These are phyloP conservation scores for Geum urbanum DNA, from an alignment of 306 rosid genomes.

Conservation along the genomic window DNA sequence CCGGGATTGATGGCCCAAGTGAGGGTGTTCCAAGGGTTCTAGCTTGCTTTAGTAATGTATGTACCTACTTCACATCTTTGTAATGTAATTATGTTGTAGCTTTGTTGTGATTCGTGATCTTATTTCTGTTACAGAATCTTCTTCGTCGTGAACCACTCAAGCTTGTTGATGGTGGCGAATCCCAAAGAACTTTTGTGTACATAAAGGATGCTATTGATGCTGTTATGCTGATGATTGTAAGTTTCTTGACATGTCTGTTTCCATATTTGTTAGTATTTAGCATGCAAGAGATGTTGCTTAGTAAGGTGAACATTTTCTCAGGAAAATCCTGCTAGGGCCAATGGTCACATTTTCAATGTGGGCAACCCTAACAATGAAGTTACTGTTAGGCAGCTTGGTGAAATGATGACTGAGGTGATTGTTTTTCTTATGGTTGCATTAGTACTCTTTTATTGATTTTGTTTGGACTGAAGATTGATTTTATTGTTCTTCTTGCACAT, in stretches of 20 bases:
- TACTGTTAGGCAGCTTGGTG: conserved; percentile 93
- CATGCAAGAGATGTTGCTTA: conserved; percentile 12
- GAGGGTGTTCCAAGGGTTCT: conserved; percentile 97
- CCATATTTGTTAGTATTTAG: neutral
- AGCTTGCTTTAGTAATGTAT: conserved; percentile 90
- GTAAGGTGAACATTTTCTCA: conserved; percentile 24
- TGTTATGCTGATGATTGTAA: conserved; percentile 83
- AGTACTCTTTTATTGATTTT: neutral
- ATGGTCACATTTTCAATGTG: conserved; percentile 83
- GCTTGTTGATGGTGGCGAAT: conserved; percentile 92
- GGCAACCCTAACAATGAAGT: conserved; percentile 97
- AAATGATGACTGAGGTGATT: conserved; percentile 79
- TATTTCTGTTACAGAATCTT: conserved; percentile 57
- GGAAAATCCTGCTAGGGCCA: conserved; percentile 93
- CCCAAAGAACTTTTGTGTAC: conserved; percentile 86
- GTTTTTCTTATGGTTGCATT: neutral
- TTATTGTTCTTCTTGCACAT: conserved; percentile 12
- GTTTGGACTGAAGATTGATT: neutral
- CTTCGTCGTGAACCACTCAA: conserved; percentile 88
- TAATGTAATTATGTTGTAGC: conserved; percentile 7
- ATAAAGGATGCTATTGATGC: conserved; percentile 95
- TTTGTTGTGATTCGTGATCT: conserved; percentile 21
- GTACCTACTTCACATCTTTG: conserved; percentile 10
- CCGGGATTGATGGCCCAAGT: conserved; percentile 94
- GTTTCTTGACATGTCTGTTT: conserved; percentile 7